Conservation (phyloP, 192 early-diverging fungal genomes). For the Allomyces arbusculus region DNA sequence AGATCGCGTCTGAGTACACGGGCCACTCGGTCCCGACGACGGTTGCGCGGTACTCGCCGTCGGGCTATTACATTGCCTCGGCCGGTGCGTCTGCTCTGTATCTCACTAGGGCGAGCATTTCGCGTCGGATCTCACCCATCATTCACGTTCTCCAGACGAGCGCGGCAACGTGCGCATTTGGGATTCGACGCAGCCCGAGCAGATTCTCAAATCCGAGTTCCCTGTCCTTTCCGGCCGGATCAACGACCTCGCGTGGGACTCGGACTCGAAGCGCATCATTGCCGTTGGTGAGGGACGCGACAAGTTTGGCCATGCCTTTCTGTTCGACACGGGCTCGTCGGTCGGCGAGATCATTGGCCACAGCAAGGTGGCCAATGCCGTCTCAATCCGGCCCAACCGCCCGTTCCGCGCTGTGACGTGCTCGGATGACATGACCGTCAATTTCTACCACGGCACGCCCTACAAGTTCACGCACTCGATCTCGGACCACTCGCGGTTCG, state of each 20-base stretch:
- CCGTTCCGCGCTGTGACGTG: constrained; percentile 83
- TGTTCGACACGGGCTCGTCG: constrained; percentile 72
- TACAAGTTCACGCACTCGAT: constrained; percentile 58
- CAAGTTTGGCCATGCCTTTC: constrained; percentile 71
- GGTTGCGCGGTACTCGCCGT: constrained; percentile 75
- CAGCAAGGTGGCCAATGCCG: constrained; percentile 67
- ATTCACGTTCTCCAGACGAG: constrained; percentile 28
- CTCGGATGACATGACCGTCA: constrained; percentile 72
- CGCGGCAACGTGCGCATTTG: constrained; percentile 82
- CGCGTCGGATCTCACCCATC: neutral
- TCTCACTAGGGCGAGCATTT: constrained; percentile 1
- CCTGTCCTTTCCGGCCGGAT: constrained; percentile 45
- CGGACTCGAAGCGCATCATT: constrained; percentile 86
- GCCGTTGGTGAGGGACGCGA: constrained; percentile 89
- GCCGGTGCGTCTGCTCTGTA: constrained; percentile 35
- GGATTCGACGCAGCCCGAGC: constrained; percentile 62
- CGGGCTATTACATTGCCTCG: constrained; percentile 88
- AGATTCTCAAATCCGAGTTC: constrained; percentile 69
- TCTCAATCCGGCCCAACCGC: constrained; percentile 67
- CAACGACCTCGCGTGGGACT: constrained; percentile 84
- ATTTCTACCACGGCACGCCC: constrained; percentile 82
- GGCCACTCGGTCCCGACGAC: constrained; percentile 56
- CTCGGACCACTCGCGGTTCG: constrained; percentile 70
- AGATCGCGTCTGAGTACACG: constrained; percentile 59
- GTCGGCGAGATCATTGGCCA: constrained; percentile 83